A percentile compares a stretch with the other conserved stretches of the same genome.
Conservation (phyloP, 345 rosid species). For the Salix udensis region DNA sequence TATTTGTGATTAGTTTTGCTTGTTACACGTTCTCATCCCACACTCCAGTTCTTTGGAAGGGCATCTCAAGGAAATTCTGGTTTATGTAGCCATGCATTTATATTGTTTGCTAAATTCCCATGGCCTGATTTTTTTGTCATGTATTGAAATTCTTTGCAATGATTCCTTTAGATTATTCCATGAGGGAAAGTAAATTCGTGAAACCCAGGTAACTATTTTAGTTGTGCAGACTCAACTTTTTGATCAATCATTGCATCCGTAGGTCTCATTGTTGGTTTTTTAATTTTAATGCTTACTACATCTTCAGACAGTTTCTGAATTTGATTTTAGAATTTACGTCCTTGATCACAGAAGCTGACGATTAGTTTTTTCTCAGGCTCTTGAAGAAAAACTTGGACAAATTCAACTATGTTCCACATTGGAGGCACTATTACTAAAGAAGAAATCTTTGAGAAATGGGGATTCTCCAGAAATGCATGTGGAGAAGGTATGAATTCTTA, state of each 20-base stretch:
- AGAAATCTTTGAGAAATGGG: slow-evolving; percentile 59
- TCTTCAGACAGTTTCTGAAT: not conserved
- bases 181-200: not conserved
- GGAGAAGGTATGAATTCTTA: slow-evolving; percentile 52
- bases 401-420: slow-evolving; percentile 55
- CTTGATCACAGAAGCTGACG: slow-evolving; percentile 7
- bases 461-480: slow-evolving; percentile 56
- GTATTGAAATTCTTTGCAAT: not conserved
- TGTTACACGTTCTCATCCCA: not conserved
- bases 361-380: slow-evolving; percentile 43
- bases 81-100: not conserved
- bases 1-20: not conserved
- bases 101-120: not conserved
- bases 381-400: slow-evolving; percentile 55
- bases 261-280: not conserved
- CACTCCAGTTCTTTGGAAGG: not conserved
- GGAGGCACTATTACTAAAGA: slow-evolving; percentile 65
- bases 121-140: not conserved
- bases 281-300: not conserved
- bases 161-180: not conserved
- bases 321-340: not conserved
- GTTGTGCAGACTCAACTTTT: not conserved
- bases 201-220: not conserved
- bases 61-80: not conserved
- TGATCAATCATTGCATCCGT: not conserved